Evolutionary conservation across 192 early-diverging fungal genomes (phyloP), one percentile per base, ranked within the genome.

Genomic region (Coemansia sp.): DNA sequence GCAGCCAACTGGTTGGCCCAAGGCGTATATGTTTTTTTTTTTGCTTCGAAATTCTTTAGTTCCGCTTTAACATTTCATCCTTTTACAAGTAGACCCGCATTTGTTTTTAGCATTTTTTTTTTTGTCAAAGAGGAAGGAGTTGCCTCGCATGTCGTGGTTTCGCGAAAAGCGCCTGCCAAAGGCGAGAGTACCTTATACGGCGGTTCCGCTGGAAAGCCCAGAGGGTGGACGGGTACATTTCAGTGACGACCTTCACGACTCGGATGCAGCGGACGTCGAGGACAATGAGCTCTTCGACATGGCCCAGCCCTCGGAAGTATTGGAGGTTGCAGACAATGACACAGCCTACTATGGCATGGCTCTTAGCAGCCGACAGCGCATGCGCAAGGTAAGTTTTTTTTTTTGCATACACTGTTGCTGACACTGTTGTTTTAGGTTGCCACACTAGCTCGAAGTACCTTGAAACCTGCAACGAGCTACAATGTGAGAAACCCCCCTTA

Each of bases 241-340:
- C 58, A 54, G 56, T 47, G 60, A 54, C 54, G 67, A 68, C 55
- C 59, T 30, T 49, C 60, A 52, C 25, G 53, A 57, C 38, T 67
- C 64, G 0, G 64, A 65, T 21, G 69, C 66, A 5, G 68, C 64
- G 30, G 76, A 79, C 61, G 56, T 73, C 54, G 76, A 78, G 24
- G 71, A 79, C 71, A 74, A 73, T 54, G 76, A 66, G 69, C 56
- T 79, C 34, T 74, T 79, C 47, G 76, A 74, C 26, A 34, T 51
- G 50, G 19, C 66, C 27, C 62, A 65, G 32, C 62, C 49, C 25
- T 38, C 60, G 2, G 60, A 64, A 21, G 49, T 65, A 10, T 54
- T 79, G 64, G 76, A 79, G 48, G 68, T 67, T 10, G 64, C 76
- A 6, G 76, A 79, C 60, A 67, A 65, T 58, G 71, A 79, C 57